Base-by-base conservation (phyloP, 352 stramenopile genomes). In the Phytophthora melonis region DNA sequence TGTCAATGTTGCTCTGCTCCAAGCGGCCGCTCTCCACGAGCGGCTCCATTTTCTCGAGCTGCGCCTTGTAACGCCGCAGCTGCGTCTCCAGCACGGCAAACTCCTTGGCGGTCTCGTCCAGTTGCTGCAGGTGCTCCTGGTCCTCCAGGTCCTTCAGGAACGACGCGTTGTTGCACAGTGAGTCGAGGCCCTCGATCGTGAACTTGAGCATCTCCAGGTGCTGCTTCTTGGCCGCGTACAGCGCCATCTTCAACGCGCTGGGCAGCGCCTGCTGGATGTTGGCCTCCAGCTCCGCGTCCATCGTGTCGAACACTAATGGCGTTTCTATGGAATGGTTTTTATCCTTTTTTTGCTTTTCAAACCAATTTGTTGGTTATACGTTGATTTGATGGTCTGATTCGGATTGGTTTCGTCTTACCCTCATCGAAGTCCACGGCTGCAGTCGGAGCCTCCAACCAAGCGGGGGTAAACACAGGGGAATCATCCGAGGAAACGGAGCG, bases 151-250 rank as follows among this genome's bases (percentile, higher is more conserved):
- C 84, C 63, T 92, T 92, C 16, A 92, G 72, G 63, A 93, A 78
- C 27, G 69, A 77, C 8, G 87, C 90, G 57, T 86, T 93, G 70
- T 83, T 91, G 45, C 78, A 84, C 55, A 94, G 73, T 55, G 84
- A 87, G 36, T 91, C 82, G 52, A 91, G 59, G 53, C 84, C 88
- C 63, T 95, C 88, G 53, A 93, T 75, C 55, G 82, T 75, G 66
- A 84, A 90, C 74, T 95, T 96, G 36, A 88, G 75, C 54, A 96
- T 67, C 56, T 95, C 90, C 56, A 86, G 81, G 30, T 80, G 77
- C 71, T 95, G 87, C 72, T 93, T 92, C 68, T 92, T 91, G 47
- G 86, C 83, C 32, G 83, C 77, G 60, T 90, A 92, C 56, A 94
- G 72, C 53, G 83, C 78, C 84, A 92, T 94, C 76, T 94, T 94